Base-by-base conservation (phyloP, 257 asterid genomes). In the Nicotiana benthamiana region DNA sequence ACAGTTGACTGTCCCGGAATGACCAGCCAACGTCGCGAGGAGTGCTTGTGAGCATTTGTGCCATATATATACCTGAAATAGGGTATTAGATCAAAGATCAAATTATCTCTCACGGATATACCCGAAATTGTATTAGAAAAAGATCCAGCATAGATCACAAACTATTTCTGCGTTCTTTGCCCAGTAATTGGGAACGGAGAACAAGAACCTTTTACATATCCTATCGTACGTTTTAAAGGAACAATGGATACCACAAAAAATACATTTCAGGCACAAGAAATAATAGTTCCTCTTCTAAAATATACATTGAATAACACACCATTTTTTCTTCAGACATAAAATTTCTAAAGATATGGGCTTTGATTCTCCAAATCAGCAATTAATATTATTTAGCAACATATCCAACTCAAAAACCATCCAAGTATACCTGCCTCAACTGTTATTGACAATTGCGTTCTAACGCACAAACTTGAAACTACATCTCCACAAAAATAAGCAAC, bases 1-100 rank as follows among this genome's bases (percentile, higher is more conserved):
- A 36, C 97, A 93, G 89, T 93, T 94, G 13, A 94, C 97, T 0
- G 93, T 86, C 36, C 96, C 97, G 18, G 96, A 75, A 81, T 94
- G 97, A 68, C 98, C 98, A 1, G 86, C 83, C 77, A 94, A 75
- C 5, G 87, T 85, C 52, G 80, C 60, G 16, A 94, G 79, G 24
- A 90, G 91, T 75, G 92, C 97, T 22, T 91, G 90, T 0, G 97
- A 89, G 22, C 77, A 64, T 85, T 89, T 89, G 82, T 90, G 94
- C 98, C 98, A 94, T 86, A 94, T 89, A 63, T 86, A 91, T 85
- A 94, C 92, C 97, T 93, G 81, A 48, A 7, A 74, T 24, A 7
- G 26, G 36, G 77, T 70, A 70, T 22, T 22, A 70, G 20, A 22
- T 22, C 57, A 70, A 70, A 43, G 59, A 43, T 43, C 59, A 70